Evolutionary conservation across 345 rosid species (phyloP).

Genomic region (Camelina laxa): DNA sequence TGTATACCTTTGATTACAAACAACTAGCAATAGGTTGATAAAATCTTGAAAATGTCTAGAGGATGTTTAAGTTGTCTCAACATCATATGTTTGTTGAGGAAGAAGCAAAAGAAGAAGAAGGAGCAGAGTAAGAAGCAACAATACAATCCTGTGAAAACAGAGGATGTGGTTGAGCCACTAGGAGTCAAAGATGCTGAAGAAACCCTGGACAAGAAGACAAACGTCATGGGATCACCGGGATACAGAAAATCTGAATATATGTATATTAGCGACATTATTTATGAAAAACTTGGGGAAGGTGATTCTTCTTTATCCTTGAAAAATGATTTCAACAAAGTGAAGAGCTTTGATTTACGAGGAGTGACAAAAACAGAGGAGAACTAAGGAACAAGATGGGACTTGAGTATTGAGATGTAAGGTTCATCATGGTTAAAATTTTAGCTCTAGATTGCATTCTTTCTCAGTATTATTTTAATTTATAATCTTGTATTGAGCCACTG

Average conservation of each 20-base stretch:
- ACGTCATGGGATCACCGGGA: not conserved
- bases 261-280: not conserved
- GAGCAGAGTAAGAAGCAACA: not conserved
- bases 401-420: not conserved
- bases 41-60: not conserved
- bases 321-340: constrained; percentile 23
- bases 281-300: not conserved
- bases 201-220: not conserved
- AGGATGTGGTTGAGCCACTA: not conserved
- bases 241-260: not conserved
- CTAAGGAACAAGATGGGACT: not conserved
- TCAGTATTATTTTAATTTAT: no score
- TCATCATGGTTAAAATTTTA: not conserved
- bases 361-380: not conserved
- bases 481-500: no score
- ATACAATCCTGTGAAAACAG: not conserved
- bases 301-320: not conserved
- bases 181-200: not conserved
- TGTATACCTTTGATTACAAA: not conserved
- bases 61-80: constrained; percentile 3
- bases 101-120: not conserved
- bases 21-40: not conserved
- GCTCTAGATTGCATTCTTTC: not conserved
- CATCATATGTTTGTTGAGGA: not conserved
- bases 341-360: constrained; percentile 16